Evolutionary conservation across 73 alveolate genomes (phyloP).

Genomic region (Paramecium biaurelia): DNA sequence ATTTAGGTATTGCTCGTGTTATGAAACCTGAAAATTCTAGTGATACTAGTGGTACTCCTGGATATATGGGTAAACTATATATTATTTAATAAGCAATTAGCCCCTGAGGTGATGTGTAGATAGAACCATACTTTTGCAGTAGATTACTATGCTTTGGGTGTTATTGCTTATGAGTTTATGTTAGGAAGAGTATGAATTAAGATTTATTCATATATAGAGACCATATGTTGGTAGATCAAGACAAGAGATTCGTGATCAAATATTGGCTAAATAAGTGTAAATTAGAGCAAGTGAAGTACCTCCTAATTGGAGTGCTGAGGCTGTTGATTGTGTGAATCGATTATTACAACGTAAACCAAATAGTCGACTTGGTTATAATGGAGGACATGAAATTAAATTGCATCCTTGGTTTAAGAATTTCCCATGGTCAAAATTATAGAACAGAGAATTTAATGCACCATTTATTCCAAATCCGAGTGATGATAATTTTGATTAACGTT

Average conservation of each 20-base stretch:
- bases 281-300: constrained; percentile 70
- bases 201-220: constrained; percentile 30
- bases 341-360: constrained; percentile 82
- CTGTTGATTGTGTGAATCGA: constrained; percentile 77
- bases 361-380: constrained; percentile 85
- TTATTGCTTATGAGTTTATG: constrained; percentile 81
- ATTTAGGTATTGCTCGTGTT: constrained; percentile 78
- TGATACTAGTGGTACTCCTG: constrained; percentile 61
- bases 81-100: constrained; percentile 10
- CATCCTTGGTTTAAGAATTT: constrained; percentile 89
- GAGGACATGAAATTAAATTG: constrained; percentile 81
- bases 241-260: constrained; percentile 72
- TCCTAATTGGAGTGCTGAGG: constrained; percentile 76
- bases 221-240: constrained; percentile 79
- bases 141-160: constrained; percentile 87
- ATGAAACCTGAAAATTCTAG: constrained; percentile 67
- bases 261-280: constrained; percentile 71
- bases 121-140: constrained; percentile 71
- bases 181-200: constrained; percentile 57
- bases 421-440: constrained; percentile 85
- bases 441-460: constrained; percentile 87
- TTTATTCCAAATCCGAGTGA: constrained; percentile 61
- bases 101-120: constrained; percentile 87
- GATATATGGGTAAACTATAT: constrained; percentile 42
- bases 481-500: constrained; percentile 53